A percentile compares a stretch with the other conserved stretches of the same genome.
Evolutionary conservation across 495 filamentous ascomycete genomes (phyloP).

Genomic region (Penicillium verhagenii): DNA sequence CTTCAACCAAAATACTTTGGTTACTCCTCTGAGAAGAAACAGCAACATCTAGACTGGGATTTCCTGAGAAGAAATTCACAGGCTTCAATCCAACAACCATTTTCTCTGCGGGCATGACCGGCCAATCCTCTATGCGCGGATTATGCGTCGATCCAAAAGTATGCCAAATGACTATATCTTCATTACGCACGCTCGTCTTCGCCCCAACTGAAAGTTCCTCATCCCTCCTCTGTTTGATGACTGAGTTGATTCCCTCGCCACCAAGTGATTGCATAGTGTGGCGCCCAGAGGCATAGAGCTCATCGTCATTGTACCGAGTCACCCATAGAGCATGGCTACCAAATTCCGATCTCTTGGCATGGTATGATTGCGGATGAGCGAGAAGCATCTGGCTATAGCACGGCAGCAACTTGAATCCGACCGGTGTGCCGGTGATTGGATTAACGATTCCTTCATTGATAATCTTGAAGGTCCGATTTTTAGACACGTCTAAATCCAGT

Average conservation of each 20-base stretch:
- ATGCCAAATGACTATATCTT: constrained; percentile 47
- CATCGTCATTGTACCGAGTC: constrained; percentile 70
- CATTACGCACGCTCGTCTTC: constrained; percentile 40
- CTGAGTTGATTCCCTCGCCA: constrained; percentile 41
- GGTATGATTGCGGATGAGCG: constrained; percentile 64
- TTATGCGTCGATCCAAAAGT: constrained; percentile 61
- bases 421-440: constrained; percentile 66
- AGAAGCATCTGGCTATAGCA: constrained; percentile 77
- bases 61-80: constrained; percentile 67
- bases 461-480: constrained; percentile 76
- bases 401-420: constrained; percentile 75
- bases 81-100: constrained; percentile 59
- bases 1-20: constrained; percentile 23
- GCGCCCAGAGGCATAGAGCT: constrained; percentile 74
- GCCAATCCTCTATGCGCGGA: constrained; percentile 58
- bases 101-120: constrained; percentile 56
- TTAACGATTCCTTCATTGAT: constrained; percentile 69
- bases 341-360: constrained; percentile 76
- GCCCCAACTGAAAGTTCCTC: not conserved
- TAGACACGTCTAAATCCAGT: constrained; percentile 58
- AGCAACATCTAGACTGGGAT: constrained; percentile 52
- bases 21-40: constrained; percentile 25
- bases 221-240: constrained; percentile 12
- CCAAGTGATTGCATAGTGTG: constrained; percentile 82
- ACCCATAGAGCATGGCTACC: constrained; percentile 76